A percentile compares a stretch with the other conserved stretches of the same genome.
These are phyloP conservation scores for Monosporascus sp. DNA, from an alignment of 2,329 filamentous ascomycete species.

Conservation along the genomic window DNA sequence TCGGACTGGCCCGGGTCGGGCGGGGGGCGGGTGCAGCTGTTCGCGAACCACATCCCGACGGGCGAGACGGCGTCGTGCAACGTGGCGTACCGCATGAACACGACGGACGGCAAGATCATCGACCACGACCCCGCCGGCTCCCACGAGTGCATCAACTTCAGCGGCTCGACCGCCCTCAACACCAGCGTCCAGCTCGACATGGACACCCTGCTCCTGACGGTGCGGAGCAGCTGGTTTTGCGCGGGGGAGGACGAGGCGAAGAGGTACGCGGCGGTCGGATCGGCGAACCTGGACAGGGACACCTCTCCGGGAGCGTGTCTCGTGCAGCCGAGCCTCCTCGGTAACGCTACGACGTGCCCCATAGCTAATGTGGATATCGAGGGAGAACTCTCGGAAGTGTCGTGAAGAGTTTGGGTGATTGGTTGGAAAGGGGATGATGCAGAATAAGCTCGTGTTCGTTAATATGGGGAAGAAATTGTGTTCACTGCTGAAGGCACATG, in stretches of 20 bases:
- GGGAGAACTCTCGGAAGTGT: neutral
- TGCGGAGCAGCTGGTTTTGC: constrained; percentile 10
- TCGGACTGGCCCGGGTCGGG: constrained; percentile 14
- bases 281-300: constrained; percentile 3
- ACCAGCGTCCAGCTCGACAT: constrained; percentile 12
- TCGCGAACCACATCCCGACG: constrained; percentile 10
- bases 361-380: constrained; percentile 10
- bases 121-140: constrained; percentile 8
- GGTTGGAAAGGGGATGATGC: too few species aligned
- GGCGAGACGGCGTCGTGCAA: constrained; percentile 4
- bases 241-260: constrained; percentile 2
- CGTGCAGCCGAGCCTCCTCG: constrained; percentile 8
- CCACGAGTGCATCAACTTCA: constrained; percentile 11
- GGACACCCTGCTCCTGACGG: constrained; percentile 6
- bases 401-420: neutral
- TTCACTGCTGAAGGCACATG: too few species aligned
- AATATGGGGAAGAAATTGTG: too few species aligned
- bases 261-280: constrained; percentile 8
- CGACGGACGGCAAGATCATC: constrained; percentile 6
- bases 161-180: constrained; percentile 2
- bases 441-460: too few species aligned
- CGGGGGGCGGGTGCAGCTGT: constrained; percentile 11
- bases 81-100: constrained; percentile 9
- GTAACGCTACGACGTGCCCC: constrained; percentile 11
- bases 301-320: constrained; percentile 12